These are phyloP conservation scores for Lentinula edodes DNA, from an alignment of 768 basidiomycete species.

Conservation along the genomic window DNA sequence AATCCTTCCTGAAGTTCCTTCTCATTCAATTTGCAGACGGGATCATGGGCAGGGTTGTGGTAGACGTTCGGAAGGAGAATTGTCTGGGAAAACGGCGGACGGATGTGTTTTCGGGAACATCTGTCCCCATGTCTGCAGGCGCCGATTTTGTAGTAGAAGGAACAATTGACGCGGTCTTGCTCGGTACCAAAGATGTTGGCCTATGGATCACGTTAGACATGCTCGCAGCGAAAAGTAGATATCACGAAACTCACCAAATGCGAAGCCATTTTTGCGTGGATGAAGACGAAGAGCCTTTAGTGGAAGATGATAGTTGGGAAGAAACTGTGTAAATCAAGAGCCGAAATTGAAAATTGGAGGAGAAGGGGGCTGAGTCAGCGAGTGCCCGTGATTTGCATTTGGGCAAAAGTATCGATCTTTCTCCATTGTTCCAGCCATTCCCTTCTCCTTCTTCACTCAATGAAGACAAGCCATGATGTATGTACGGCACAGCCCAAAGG, in stretches of 20 bases:
- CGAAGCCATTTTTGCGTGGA: constrained; percentile 46
- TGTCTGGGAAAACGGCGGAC: constrained; percentile 95
- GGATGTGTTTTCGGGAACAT: constrained; percentile 97
- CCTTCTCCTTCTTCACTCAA: no score
- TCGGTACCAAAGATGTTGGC: constrained; percentile 96
- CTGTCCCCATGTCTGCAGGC: constrained; percentile 98
- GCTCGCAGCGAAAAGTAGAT: neutral
- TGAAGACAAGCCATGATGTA: no score
- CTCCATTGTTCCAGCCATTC: no score
- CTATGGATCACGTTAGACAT: constrained; percentile 27
- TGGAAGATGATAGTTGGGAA: neutral
- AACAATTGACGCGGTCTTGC: constrained; percentile 96
- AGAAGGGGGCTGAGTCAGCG: constrained; percentile 3
- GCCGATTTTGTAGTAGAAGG: constrained; percentile 99
- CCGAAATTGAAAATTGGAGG: neutral
- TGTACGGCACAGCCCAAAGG: no score
- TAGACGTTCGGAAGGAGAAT: constrained; percentile 96
- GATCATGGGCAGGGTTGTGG: constrained; percentile 95
- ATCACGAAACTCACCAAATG: constrained; percentile 55
- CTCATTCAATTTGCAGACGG: constrained; percentile 81
- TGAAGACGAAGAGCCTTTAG: neutral
- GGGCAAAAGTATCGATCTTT: no score
- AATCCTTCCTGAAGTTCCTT: constrained; percentile 89
- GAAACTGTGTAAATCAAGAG: neutral
- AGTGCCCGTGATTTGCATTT: neutral